Evolutionary conservation across 805 yeast species (phyloP).

Genomic region (Yarrowia hollandica): DNA sequence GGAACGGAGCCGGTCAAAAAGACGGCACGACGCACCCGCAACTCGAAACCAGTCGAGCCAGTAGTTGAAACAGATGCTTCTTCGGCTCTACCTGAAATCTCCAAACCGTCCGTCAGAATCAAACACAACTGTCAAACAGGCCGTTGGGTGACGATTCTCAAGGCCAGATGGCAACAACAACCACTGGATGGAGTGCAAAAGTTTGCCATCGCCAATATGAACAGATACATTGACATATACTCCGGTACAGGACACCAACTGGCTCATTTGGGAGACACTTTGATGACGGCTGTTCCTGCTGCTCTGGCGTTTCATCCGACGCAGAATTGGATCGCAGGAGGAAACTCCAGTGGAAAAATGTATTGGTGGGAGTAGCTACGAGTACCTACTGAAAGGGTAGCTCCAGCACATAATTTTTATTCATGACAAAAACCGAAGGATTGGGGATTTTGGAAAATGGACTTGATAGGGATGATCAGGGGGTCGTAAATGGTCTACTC

Average conservation of each 20-base stretch:
- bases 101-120: slow-evolving; percentile 63
- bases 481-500: too few species aligned
- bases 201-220: slow-evolving; percentile 93
- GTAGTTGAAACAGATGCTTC: too few species aligned
- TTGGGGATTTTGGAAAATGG: too few species aligned
- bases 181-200: slow-evolving; percentile 75
- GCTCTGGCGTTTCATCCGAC: slow-evolving; percentile 81
- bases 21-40: neutral
- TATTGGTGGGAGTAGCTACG: slow-evolving; percentile 50
- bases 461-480: too few species aligned
- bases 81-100: slow-evolving; percentile 39
- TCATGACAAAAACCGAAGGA: too few species aligned
- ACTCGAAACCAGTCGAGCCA: neutral
- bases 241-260: slow-evolving; percentile 72
- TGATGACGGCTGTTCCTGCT: slow-evolving; percentile 90
- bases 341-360: slow-evolving; percentile 89
- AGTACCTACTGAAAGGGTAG: too few species aligned
- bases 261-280: slow-evolving; percentile 65
- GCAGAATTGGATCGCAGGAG: slow-evolving; percentile 89
- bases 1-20: slow-evolving; percentile 34
- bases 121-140: slow-evolving; percentile 96
- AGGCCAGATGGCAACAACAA: slow-evolving; percentile 78
- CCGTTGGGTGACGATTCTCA: slow-evolving; percentile 90
- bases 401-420: too few species aligned
- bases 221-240: slow-evolving; percentile 78